Base-by-base conservation (phyloP, 371 early-diverging fungal genomes). In the Mortierella sp. region DNA sequence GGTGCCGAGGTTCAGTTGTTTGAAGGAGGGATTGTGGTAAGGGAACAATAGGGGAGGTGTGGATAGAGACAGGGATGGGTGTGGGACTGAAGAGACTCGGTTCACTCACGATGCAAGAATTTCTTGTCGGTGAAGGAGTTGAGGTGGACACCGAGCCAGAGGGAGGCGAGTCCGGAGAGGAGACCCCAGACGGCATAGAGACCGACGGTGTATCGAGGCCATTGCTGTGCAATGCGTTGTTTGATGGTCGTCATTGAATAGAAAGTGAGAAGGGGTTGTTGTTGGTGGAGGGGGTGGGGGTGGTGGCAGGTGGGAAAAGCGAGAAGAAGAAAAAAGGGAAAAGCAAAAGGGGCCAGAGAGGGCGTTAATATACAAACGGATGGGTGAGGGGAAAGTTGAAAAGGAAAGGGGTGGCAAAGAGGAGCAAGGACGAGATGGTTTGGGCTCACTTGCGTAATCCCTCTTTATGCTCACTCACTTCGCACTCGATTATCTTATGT, bases 101-200 rank as follows among this genome's bases (percentile, higher is more conserved):
- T n/a, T n/a, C n/a, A n/a, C n/a, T n/a, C n/a, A n/a, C n/a, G n/a
- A n/a, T n/a, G n/a, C n/a, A 52, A 11, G 50, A 50, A 19, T 22
- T 50, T 68, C 9, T 44, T 24, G 31, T 68, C 4, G 40, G 34
- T 16, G 34, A 52, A 34, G 67, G 16, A 6, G 43, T 52, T 40
- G 53, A 68, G 41, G 10, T 39, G 52, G 53, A 68, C 16, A n/a
- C 68, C 68, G 13, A 68, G 24, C 68, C 68, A 68, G 48, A 68
- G 52, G 24, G 52, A 5, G 13, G 52, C 4, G 68, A 68, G 29
- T 34, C 52, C 24, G 40, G 6, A 2, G 52, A 40, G 1, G 31
- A 68, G 50, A 41, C 68, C 68, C 68, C 68, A 68, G 52, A 50
- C n/a, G 22, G 68, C 68, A 24, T 34, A 68, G 52, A 52, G 53